A percentile compares a stretch with the other conserved stretches of the same genome.
Evolutionary conservation across 176 grass and related monocot species (phyloP).

Genomic region (Panicum miliaceum): DNA sequence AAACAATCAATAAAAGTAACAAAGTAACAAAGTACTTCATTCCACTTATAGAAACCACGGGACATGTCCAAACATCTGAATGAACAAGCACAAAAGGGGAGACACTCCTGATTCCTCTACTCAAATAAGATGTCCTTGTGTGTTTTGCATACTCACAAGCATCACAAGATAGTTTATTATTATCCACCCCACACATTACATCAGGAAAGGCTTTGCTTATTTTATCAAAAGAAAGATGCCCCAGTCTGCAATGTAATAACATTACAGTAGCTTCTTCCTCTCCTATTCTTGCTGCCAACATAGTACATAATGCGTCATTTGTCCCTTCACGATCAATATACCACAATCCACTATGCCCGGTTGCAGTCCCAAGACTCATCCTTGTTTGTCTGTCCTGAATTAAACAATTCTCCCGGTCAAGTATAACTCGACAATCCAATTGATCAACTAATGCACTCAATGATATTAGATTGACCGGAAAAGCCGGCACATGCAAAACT

Average conservation of each 20-base stretch:
- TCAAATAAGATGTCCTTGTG: background rate
- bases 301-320: background rate
- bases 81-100: too few species aligned
- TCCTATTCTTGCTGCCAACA: background rate
- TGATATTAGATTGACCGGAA: too few species aligned
- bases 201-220: background rate
- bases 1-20: too few species aligned
- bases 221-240: background rate
- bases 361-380: background rate
- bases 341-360: background rate
- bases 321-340: background rate
- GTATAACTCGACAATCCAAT: background rate
- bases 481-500: too few species aligned
- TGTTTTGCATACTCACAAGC: background rate
- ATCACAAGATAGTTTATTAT: too few species aligned
- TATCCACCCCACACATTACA: background rate
- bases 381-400: background rate
- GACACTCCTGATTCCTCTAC: background rate
- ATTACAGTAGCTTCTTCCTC: background rate
- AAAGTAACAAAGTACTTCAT: too few species aligned
- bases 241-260: background rate
- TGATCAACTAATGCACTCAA: background rate
- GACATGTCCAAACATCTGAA: too few species aligned
- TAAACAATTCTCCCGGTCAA: too few species aligned
- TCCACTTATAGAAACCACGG: too few species aligned